These are phyloP conservation scores for Lachnellula arida DNA, from an alignment of 2,329 filamentous ascomycete genomes.

Conservation along the genomic window DNA sequence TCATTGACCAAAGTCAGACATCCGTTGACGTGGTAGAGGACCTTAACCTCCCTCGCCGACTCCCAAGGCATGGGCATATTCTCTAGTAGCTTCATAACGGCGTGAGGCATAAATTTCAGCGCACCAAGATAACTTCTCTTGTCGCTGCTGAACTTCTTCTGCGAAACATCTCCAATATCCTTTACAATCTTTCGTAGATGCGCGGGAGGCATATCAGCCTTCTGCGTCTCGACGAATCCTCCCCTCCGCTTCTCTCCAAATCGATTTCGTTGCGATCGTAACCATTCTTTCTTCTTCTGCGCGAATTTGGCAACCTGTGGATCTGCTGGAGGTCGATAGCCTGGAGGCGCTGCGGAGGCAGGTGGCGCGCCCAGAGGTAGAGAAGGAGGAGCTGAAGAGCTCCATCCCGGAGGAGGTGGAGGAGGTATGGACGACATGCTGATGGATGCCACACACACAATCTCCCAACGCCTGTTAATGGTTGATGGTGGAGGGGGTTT, in stretches of 20 bases:
- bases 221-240: slow-evolving; percentile 95
- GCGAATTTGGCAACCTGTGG: slow-evolving; percentile 90
- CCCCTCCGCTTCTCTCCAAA: slow-evolving; percentile 97
- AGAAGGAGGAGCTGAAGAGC: slow-evolving; percentile 45
- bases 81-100: slow-evolving; percentile 91
- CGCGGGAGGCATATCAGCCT: slow-evolving; percentile 97
- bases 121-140: slow-evolving; percentile 97
- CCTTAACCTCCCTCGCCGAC: slow-evolving; percentile 91
- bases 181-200: slow-evolving; percentile 97
- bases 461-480: slow-evolving; percentile 26
- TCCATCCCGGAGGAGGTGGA: slow-evolving; percentile 66
- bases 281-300: slow-evolving; percentile 99
- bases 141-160: slow-evolving; percentile 98
- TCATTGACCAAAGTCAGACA: slow-evolving; percentile 97
- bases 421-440: slow-evolving; percentile 56
- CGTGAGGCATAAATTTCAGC: slow-evolving; percentile 98
- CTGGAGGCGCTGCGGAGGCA: slow-evolving; percentile 70
- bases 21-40: slow-evolving; percentile 96
- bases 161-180: slow-evolving; percentile 97
- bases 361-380: slow-evolving; percentile 43
- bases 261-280: slow-evolving; percentile 81
- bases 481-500: slow-evolving; percentile 5
- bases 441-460: slow-evolving; percentile 22
- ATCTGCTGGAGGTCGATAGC: slow-evolving; percentile 75
- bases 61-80: slow-evolving; percentile 99